Evolutionary conservation across 441 rosid species (phyloP).

Genomic region (Flueggea neowawraea): DNA sequence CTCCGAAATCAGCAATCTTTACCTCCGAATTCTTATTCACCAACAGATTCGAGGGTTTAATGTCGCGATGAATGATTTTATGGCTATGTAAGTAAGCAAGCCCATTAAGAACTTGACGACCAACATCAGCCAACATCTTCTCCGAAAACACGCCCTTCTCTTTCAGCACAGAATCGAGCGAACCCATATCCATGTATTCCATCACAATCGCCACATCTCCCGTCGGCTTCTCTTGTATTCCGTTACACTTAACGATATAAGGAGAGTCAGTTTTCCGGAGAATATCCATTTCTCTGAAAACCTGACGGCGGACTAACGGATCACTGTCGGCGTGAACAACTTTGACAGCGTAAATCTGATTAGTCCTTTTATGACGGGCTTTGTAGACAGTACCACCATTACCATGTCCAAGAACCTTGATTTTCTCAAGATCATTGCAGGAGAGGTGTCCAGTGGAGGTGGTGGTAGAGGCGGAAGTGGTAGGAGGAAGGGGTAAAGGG

Average conservation of each 20-base stretch:
- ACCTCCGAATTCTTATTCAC: conserved; percentile 58
- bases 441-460: conserved; percentile 14
- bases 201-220: conserved; percentile 68
- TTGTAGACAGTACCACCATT: conserved; percentile 84
- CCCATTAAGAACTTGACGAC: conserved; percentile 65
- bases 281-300: conserved; percentile 72
- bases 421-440: conserved; percentile 53
- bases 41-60: conserved; percentile 81
- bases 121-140: conserved; percentile 40
- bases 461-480: conserved; percentile 3
- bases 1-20: conserved; percentile 92
- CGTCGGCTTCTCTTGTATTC: conserved; percentile 48
- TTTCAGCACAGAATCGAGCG: conserved; percentile 48
- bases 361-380: conserved; percentile 53
- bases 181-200: conserved; percentile 86
- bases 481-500: conserved; percentile 47
- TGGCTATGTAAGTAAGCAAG: conserved; percentile 60
- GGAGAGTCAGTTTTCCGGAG: conserved; percentile 85
- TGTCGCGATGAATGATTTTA: conserved; percentile 81
- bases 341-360: conserved; percentile 65
- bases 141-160: conserved; percentile 52
- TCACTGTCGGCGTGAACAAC: conserved; percentile 62
- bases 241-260: conserved; percentile 55
- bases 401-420: conserved; percentile 76
- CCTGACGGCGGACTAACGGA: conserved; percentile 53